Conservation (phyloP, 139 green algal species). For the Chlorokybus atmophyticus region DNA sequence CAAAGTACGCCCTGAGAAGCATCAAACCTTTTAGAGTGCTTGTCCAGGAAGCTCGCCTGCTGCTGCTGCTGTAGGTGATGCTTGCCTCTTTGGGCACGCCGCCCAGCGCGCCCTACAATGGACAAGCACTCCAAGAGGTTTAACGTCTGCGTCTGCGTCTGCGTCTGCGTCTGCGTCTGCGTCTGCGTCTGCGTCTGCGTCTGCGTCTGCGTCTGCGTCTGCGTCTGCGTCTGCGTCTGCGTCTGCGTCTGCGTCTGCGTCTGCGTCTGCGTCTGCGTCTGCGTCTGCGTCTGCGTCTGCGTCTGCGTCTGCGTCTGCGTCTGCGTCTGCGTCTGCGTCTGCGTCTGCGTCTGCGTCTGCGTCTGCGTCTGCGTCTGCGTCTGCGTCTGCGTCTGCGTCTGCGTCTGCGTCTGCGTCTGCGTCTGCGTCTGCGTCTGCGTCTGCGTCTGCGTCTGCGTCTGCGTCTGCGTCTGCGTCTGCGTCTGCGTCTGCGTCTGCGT, state of each 20-base stretch:
- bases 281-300: constrained; percentile 1
- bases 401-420: constrained; percentile 3
- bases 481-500: not conserved
- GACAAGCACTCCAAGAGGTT: too few relatives aligned
- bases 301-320: constrained; percentile 3
- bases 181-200: constrained; percentile 1
- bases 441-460: constrained; percentile 4
- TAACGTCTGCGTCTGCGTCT: not conserved
- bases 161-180: not conserved
- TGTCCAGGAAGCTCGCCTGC: too few relatives aligned
- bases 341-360: not conserved
- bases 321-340: constrained; percentile 4
- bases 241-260: not conserved
- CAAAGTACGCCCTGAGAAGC: too few relatives aligned
- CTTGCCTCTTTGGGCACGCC: too few relatives aligned
- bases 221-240: constrained; percentile 1
- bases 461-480: not conserved
- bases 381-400: constrained; percentile 1
- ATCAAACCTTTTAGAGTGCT: too few relatives aligned
- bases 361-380: not conserved
- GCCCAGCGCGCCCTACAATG: too few relatives aligned
- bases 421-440: constrained; percentile 4
- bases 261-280: constrained; percentile 1
- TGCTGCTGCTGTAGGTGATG: too few relatives aligned
- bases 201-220: constrained; percentile 1